Base-by-base conservation (phyloP, 345 rosid genomes). In the Excoecaria agallocha region DNA sequence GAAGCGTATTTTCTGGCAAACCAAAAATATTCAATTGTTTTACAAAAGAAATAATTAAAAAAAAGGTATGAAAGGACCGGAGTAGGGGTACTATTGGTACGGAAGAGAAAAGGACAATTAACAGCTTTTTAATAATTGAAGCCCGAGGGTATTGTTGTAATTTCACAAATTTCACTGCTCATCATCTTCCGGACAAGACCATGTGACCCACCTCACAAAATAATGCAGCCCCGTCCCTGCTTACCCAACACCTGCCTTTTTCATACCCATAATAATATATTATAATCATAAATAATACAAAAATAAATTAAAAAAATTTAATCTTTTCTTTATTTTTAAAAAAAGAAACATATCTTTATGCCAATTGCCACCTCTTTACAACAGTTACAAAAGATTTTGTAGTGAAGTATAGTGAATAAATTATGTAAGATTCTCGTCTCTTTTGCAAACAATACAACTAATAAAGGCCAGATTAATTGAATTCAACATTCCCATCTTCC, bases 131-230 rank as follows among this genome's bases (percentile, higher is more conserved):
- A 22, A 56, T 11, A 12, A 15, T 56, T 6, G 17, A n/a, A 15
- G 6, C 60, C n/a, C 4, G 5, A n/a, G 12, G 20, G 60, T 41
- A 41, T 4, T 41, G 1, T 8, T 41, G 45, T 41, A 41, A 41
- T 41, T 41, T 8, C 8, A 8, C 3, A 41, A 41, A 4, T 41
- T 37, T 41, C 70, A 64, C 4, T 72, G 66, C 65, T 70, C 67
- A 69, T 79, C 79, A 61, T 69, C 82, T 45, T 60, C 74, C 68
- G 68, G 87, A 85, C 89, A 84, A 43, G 13, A 74, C 84, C 90
- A 89, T 85, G 90, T 87, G 93, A 81, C 80, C 82, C 87, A 79
- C 80, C 85, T 73, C 76, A 19, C 67, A 50, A 81, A 82, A 84
- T 71, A 71, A 5, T 8, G 63, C 76, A 68, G 64, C 50, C 48